Evolutionary conservation across 1,284 basidiomycete species (phyloP), one percentile per base, ranked within the genome.

Genomic region (Marasmius oreades): DNA sequence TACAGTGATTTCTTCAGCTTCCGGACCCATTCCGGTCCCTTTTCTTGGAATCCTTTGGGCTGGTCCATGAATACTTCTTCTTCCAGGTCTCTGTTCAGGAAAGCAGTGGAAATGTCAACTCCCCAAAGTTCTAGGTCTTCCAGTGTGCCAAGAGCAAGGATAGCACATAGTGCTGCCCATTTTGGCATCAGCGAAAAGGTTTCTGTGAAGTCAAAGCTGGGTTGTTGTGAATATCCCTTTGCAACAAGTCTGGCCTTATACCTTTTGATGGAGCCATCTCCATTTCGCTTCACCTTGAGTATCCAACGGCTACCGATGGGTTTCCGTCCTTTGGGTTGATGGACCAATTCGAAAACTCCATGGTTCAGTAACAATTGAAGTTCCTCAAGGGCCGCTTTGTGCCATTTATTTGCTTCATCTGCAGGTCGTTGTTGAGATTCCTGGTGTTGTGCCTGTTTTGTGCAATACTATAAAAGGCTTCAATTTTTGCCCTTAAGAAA

Each of bases 121-220:
- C n/a, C n/a, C n/a, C n/a, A n/a, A n/a, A n/a, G n/a, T n/a, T n/a
- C n/a, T n/a, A n/a, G n/a, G n/a, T 74, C 67, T 36, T 69, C 56
- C n/a, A 63, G 16, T 8, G 67, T 69, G 51, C 70, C 71, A 0
- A 74, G 51, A 0, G 75, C 68, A 12, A 77, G 55, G n/a, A 77
- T 61, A 11, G 67, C 50, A 0, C 70, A 60, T 4, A 78, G 59
- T 1, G 72, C 63, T 0, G 65, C 59, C 51, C 67, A 67, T 26
- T 65, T 59, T 8, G 69, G 65, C 0, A 70, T 72, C 12, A 74
- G 73, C 1, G 75, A 64, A 57, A 73, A 77, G 5, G 70, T n/a
- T n/a, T n/a, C n/a, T n/a, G n/a, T n/a, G n/a, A n/a, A n/a, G n/a
- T n/a, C n/a, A n/a, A n/a, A n/a, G 73, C 52, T 78, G 64, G 26